A percentile compares a stretch with the other conserved stretches of the same genome.
Evolutionary conservation across 2,329 filamentous ascomycete genomes (phyloP).

Genomic region (Tolypocladium album): DNA sequence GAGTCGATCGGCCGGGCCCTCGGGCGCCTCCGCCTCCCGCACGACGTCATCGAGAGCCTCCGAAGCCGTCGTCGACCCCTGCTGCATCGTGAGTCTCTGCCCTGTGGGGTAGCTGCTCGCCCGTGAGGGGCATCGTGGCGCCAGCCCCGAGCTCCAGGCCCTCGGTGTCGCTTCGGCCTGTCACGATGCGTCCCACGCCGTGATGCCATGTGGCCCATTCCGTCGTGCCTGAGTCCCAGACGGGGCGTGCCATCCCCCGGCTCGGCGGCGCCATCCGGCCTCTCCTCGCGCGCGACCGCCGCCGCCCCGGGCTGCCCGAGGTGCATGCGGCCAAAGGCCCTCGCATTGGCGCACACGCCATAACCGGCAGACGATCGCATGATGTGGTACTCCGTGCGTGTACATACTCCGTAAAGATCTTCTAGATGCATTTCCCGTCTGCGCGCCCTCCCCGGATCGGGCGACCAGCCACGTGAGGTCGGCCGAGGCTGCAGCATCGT

Average conservation of each 20-base stretch:
- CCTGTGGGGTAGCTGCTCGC: background rate
- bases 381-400: background rate
- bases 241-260: background rate
- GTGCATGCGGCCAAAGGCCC: background rate
- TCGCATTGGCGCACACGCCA: background rate
- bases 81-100: background rate
- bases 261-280: background rate
- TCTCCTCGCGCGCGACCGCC: background rate
- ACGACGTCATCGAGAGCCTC: background rate
- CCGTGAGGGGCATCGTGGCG: background rate
- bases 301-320: background rate
- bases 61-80: background rate
- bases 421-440: background rate
- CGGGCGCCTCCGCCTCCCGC: background rate
- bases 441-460: background rate
- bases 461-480: background rate
- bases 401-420: background rate
- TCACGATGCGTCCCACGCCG: background rate
- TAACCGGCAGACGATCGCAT: background rate
- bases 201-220: background rate
- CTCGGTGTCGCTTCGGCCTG: background rate
- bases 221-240: background rate
- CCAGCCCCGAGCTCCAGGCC: background rate
- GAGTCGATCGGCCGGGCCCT: background rate
- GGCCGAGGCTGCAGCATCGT: background rate